Conservation (phyloP, 2,329 filamentous ascomycete genomes). For the Calonectria leucothoes region DNA sequence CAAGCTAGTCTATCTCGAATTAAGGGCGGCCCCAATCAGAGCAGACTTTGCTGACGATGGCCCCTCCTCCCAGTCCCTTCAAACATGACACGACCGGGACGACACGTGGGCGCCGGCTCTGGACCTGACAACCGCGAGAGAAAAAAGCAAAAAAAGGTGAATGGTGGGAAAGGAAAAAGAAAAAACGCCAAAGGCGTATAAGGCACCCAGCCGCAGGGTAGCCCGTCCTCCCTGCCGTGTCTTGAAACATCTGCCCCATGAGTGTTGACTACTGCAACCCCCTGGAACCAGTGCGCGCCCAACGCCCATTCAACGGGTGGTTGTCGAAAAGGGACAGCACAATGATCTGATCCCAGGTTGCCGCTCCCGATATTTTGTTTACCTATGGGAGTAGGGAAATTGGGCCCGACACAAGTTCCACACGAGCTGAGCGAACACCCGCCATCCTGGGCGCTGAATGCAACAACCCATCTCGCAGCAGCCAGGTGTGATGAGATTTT, state of each 20-base stretch:
- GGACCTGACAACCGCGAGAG: constrained; percentile 8
- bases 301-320: constrained; percentile 4
- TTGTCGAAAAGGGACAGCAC: not conserved
- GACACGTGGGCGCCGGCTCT: constrained; percentile 26
- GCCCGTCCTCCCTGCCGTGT: not conserved
- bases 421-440: constrained; percentile 2
- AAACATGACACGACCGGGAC: constrained; percentile 18
- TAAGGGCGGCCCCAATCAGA: constrained; percentile 13
- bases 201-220: not conserved
- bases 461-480: constrained; percentile 9
- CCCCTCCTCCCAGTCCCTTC: constrained; percentile 7
- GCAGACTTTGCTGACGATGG: constrained; percentile 5
- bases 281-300: not conserved
- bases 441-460: not conserved
- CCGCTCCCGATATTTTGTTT: not conserved
- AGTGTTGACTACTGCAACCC: not conserved
- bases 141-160: constrained; percentile 15
- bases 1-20: constrained; percentile 12
- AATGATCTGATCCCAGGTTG: constrained; percentile 16
- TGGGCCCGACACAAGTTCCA: constrained; percentile 1
- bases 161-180: not conserved
- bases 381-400: constrained; percentile 10
- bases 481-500: not conserved
- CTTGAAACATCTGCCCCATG: constrained; percentile 4
- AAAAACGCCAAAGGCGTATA: not conserved